phyloP scores from a whole-genome alignment of 2,329 filamentous ascomycete species.

The Xylariaceae sp. region DNA sequence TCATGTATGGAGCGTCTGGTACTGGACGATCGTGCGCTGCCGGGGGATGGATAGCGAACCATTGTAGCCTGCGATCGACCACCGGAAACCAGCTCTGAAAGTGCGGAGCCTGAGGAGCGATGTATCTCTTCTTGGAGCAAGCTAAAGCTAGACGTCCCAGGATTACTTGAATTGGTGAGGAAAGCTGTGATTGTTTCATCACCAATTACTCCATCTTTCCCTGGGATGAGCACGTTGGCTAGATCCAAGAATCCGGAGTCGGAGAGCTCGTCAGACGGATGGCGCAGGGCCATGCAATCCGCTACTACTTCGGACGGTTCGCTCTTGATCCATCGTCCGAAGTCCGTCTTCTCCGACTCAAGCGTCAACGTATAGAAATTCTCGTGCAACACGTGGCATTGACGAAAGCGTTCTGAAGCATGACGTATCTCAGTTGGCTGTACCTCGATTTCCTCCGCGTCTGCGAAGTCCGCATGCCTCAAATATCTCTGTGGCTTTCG shows the following conservation, averaged over 20 bases:
- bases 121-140: slow-evolving; percentile 43
- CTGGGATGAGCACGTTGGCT: slow-evolving; percentile 19
- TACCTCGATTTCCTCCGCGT: slow-evolving; percentile 72
- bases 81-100: slow-evolving; percentile 42
- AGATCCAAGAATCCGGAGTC: slow-evolving; percentile 20
- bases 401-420: slow-evolving; percentile 71
- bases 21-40: slow-evolving; percentile 49
- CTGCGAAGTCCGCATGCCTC: slow-evolving; percentile 67
- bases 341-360: slow-evolving; percentile 75
- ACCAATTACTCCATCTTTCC: slow-evolving; percentile 32
- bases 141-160: slow-evolving; percentile 21
- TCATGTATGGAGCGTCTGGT: slow-evolving; percentile 38
- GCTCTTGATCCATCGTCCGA: slow-evolving; percentile 74
- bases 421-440: slow-evolving; percentile 75
- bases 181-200: slow-evolving; percentile 38
- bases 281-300: slow-evolving; percentile 71
- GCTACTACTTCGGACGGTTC: slow-evolving; percentile 78
- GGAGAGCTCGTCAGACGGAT: slow-evolving; percentile 25
- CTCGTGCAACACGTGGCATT: slow-evolving; percentile 73
- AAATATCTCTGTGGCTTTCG: slow-evolving; percentile 78
- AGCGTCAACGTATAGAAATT: slow-evolving; percentile 79
- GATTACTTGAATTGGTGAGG: slow-evolving; percentile 37
- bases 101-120: slow-evolving; percentile 53
- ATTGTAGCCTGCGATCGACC: slow-evolving; percentile 37
- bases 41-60: slow-evolving; percentile 47